These are phyloP conservation scores for Picochlorum sp. DNA, from an alignment of 139 green algal genomes.

Conservation along the genomic window DNA sequence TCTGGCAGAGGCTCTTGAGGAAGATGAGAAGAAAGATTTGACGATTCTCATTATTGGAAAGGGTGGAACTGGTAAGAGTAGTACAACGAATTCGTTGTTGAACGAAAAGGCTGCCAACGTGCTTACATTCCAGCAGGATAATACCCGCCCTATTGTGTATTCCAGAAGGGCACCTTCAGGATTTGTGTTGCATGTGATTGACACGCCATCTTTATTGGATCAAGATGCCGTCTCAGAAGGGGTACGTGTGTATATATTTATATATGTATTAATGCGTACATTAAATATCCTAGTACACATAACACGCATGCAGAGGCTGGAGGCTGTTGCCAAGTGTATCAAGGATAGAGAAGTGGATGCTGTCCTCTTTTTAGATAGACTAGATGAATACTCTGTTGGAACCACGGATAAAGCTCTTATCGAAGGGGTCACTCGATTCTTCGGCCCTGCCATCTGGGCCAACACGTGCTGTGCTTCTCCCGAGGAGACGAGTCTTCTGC, in stretches of 20 bases:
- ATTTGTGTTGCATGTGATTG: conserved; percentile 61
- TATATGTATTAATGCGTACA: too few species aligned
- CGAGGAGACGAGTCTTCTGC: conserved; percentile 21
- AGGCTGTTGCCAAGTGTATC: conserved; percentile 19
- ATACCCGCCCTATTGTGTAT: conserved; percentile 21
- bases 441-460: conserved; percentile 52
- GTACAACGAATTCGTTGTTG: conserved; percentile 57
- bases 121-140: conserved; percentile 45
- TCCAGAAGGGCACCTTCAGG: conserved; percentile 22
- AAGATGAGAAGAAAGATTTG: conserved; percentile 34
- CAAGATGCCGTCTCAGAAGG: conserved; percentile 41
- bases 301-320: conserved; percentile 11
- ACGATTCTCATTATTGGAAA: conserved; percentile 65
- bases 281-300: background rate
- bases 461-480: conserved; percentile 50
- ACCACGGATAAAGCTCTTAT: conserved; percentile 35
- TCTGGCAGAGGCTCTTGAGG: conserved; percentile 22
- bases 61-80: conserved; percentile 61
- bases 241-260: background rate
- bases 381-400: conserved; percentile 59
- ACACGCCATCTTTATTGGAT: conserved; percentile 65
- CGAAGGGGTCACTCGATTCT: conserved; percentile 28
- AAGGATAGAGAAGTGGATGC: conserved; percentile 36
- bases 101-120: conserved; percentile 40
- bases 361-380: conserved; percentile 62